Evolutionary conservation across 345 rosid species (phyloP).

Genomic region (Citrus medica): DNA sequence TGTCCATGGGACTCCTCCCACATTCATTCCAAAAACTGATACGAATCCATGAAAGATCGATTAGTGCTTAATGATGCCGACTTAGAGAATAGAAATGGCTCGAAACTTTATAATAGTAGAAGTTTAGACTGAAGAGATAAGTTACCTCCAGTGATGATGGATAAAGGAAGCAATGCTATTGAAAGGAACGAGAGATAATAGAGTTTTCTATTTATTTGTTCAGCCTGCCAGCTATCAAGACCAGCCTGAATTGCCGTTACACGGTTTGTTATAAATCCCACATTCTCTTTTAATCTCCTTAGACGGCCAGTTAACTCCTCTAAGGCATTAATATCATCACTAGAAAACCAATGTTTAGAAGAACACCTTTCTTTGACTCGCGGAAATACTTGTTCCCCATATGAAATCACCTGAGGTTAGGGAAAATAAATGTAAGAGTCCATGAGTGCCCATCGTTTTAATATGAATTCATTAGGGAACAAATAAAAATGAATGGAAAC

Average conservation of each 20-base stretch:
- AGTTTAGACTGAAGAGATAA: neutral
- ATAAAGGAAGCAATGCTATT: constrained; percentile 86
- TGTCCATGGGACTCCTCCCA: constrained; percentile 99
- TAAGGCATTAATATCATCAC: constrained; percentile 55
- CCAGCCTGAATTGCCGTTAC: constrained; percentile 91
- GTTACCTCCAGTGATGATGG: constrained; percentile 93
- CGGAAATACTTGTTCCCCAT: constrained; percentile 95
- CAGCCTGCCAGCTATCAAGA: constrained; percentile 92
- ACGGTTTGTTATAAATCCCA: constrained; percentile 91
- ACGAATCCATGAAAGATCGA: neutral
- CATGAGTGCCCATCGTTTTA: neutral
- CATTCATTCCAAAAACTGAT: constrained; percentile 97
- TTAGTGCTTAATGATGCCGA: neutral
- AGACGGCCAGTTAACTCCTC: constrained; percentile 83
- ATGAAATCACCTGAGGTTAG: constrained; percentile 69
- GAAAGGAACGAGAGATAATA: constrained; percentile 97
- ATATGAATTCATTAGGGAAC: neutral
- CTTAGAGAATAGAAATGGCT: neutral
- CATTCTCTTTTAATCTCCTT: constrained; percentile 86
- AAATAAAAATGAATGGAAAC: constrained; percentile 1
- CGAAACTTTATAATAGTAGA: neutral
- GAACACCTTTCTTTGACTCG: constrained; percentile 86
- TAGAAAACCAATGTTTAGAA: constrained; percentile 64
- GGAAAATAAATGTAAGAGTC: neutral
- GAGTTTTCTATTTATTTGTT: constrained; percentile 88